Conservation (phyloP, 1,284 basidiomycete genomes). For the Puccinia sorghi region DNA sequence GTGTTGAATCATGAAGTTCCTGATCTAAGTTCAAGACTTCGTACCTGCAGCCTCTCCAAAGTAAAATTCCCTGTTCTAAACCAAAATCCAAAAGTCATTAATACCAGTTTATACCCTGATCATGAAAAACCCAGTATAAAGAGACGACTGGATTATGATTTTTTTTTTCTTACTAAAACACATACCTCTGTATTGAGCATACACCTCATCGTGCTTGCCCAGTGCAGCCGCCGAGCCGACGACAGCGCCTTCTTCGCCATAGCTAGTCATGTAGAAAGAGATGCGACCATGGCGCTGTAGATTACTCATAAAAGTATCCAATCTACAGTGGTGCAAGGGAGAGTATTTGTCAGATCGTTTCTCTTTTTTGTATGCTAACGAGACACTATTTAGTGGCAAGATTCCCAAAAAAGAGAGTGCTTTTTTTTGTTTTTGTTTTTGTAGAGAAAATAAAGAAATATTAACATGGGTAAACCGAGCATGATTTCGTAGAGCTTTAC, state of each 20-base stretch:
- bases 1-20: background rate
- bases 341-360: background rate
- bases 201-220: constrained; percentile 72
- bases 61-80: constrained; percentile 84
- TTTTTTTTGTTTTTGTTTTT: background rate
- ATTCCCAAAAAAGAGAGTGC: background rate
- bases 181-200: constrained; percentile 60
- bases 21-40: constrained; percentile 49
- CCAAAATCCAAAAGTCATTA: background rate
- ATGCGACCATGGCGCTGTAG: constrained; percentile 91
- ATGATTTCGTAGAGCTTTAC: constrained; percentile 22
- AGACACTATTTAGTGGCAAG: background rate
- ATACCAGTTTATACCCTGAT: background rate
- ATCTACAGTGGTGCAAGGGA: constrained; percentile 57
- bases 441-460: background rate
- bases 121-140: constrained; percentile 65
- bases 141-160: background rate
- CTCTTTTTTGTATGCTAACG: no score
- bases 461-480: constrained; percentile 37
- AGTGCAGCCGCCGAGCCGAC: constrained; percentile 86
- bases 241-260: constrained; percentile 89
- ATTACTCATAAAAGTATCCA: constrained; percentile 87
- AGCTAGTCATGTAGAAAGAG: constrained; percentile 75
- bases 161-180: background rate
- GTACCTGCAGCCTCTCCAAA: constrained; percentile 75